Evolutionary conservation across 2,329 filamentous ascomycete genomes (phyloP), one percentile per base, ranked within the genome.

Genomic region (Blastomyces emzantsi): DNA sequence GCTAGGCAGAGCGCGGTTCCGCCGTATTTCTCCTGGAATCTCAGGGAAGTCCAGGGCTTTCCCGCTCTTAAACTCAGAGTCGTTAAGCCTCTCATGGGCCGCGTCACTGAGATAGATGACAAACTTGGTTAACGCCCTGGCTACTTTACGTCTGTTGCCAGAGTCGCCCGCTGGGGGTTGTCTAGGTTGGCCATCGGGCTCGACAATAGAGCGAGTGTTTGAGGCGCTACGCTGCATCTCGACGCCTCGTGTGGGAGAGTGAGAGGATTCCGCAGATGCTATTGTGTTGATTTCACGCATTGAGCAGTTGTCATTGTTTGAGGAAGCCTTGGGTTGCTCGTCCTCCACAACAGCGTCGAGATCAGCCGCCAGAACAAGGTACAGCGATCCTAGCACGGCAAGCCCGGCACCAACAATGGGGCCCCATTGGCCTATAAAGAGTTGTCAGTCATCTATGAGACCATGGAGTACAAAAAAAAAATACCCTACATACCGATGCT

Each of bases 341-440:
- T 70, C 66, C 11, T 69, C 65, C 19, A 67, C 66, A 25, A 69
- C 66, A 15, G 68, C 68, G 11, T 72, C 72, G 62, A 74, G 69
- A 11, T 75, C 72, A 15, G 69, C 69, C 1, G 78, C 78, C 0
- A 85, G 68, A 4, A 83, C 72, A 11, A 87, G 69, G 62, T 85
- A 86, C 0, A 87, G 68, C 0, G 86, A 87, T 0, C 85, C 85
- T 0, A 86, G 61, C 1, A 81, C 77, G 2, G 84, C 85, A 17
- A 89, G 74, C 0, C 73, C 78, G 1, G 85, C 85, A 54, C 83
- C 85, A 28, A 82, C 82, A 45, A 69, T 69, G 3, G 73, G 72
- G 15, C 71, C 73, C 73, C 73, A 75, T 67, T 74, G 73, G 11
- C 72, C 73, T 74, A 64, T 13, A 64, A 33, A 15, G 15, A 19